These are phyloP conservation scores for Ophiostoma montium DNA, from an alignment of 2,329 filamentous ascomycete genomes.

Conservation along the genomic window DNA sequence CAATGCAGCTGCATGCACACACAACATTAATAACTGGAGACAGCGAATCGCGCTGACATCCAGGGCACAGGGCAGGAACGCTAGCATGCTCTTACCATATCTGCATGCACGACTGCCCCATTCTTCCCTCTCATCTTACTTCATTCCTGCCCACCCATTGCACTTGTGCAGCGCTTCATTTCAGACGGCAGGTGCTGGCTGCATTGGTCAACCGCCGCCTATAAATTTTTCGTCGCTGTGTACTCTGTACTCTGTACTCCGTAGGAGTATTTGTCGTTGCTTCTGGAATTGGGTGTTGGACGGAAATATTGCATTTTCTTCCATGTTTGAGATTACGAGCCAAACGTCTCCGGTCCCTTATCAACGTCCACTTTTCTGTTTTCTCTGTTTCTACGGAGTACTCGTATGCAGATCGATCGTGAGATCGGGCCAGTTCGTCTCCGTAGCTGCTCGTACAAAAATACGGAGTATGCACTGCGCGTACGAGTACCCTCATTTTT, in stretches of 20 bases:
- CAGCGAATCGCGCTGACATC: neutral
- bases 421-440: neutral
- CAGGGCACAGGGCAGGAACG: neutral
- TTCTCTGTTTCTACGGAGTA: neutral
- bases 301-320: too few species aligned
- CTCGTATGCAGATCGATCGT: slow-evolving; percentile 9
- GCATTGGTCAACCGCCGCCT: too few species aligned
- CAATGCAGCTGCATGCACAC: neutral
- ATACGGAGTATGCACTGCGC: too few species aligned
- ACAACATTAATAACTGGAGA: neutral
- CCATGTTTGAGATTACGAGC: too few species aligned
- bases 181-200: slow-evolving; percentile 6
- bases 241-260: too few species aligned
- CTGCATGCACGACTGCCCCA: neutral
- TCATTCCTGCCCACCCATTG: neutral
- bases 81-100: too few species aligned
- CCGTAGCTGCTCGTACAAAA: too few species aligned
- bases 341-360: neutral
- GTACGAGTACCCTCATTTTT: too few species aligned
- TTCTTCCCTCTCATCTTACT: neutral
- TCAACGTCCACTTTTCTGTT: neutral
- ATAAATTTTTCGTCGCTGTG: too few species aligned
- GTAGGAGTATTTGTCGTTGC: too few species aligned
- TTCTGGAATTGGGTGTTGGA: too few species aligned
- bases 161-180: slow-evolving; percentile 7